A percentile compares a stretch with the other conserved stretches of the same genome.
phyloP scores from a whole-genome alignment of 805 yeast genomes.

The Metschnikowia anglica region DNA sequence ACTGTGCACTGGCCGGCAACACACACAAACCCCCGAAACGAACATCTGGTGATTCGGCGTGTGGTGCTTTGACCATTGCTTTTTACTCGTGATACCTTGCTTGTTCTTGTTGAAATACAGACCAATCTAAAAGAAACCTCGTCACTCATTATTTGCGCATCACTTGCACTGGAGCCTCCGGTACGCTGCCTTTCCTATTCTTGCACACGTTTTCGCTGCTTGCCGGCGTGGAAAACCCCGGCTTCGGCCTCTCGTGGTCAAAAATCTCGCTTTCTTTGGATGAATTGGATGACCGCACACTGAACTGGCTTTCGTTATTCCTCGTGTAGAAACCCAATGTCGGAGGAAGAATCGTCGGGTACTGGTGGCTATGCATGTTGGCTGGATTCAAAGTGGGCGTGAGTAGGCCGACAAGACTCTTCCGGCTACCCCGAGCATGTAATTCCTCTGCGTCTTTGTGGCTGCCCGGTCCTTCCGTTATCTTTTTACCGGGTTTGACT shows the following conservation, averaged over 20 bases:
- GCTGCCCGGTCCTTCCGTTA: neutral
- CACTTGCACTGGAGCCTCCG: neutral
- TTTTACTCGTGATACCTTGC: no score
- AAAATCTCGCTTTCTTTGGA: slow-evolving; percentile 25
- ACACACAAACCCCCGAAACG: no score
- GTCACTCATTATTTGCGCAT: neutral
- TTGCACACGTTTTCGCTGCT: slow-evolving; percentile 28
- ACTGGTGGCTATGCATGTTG: slow-evolving; percentile 13
- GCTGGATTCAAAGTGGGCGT: slow-evolving; percentile 9
- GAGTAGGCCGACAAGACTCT: slow-evolving; percentile 1
- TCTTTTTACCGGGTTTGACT: neutral
- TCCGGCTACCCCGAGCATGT: slow-evolving; percentile 2
- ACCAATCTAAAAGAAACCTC: no score
- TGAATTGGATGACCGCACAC: slow-evolving; percentile 26
- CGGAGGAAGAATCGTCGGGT: slow-evolving; percentile 12
- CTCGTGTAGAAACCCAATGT: slow-evolving; percentile 7
- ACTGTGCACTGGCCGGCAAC: no score
- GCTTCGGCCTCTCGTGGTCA: slow-evolving; percentile 26
- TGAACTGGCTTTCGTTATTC: slow-evolving; percentile 27
- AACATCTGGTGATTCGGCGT: no score
- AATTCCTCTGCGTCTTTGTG: neutral
- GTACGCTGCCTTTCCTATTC: slow-evolving; percentile 1
- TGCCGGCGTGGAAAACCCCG: slow-evolving; percentile 33
- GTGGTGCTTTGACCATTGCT: no score
- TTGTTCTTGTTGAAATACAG: no score